These are phyloP conservation scores for Boletus rubroflammeus DNA, from an alignment of 768 basidiomycete species.

Conservation along the genomic window DNA sequence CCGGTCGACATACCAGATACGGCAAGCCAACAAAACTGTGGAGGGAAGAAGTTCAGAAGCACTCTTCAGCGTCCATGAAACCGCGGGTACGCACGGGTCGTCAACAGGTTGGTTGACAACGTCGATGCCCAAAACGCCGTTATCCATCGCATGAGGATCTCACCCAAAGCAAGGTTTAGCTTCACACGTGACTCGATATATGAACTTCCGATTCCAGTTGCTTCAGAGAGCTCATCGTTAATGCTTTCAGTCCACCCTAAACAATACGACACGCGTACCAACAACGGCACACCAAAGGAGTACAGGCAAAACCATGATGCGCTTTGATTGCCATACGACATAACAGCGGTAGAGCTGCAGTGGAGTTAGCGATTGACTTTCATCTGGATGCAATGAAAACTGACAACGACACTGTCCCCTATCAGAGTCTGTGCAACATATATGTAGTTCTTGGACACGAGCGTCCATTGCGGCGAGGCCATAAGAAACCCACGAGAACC, in stretches of 20 bases:
- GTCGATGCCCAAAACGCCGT: neutral
- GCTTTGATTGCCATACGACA: neutral
- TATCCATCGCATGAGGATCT: neutral
- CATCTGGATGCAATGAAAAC: neutral
- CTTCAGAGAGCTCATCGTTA: neutral
- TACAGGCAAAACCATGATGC: neutral
- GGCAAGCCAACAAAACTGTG: neutral
- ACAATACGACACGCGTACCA: neutral
- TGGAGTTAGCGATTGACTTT: too few species aligned
- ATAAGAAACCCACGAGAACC: too few species aligned
- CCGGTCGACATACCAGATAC: neutral
- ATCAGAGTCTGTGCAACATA: neutral
- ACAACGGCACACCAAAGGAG: neutral
- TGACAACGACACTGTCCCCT: neutral
- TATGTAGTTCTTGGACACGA: neutral
- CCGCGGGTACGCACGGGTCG: neutral
- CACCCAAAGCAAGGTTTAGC: fast-evolving
- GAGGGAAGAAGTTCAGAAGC: neutral
- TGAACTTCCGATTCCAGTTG: neutral
- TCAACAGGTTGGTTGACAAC: neutral
- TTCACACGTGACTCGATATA: neutral
- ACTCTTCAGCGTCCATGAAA: neutral
- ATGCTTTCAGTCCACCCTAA: neutral
- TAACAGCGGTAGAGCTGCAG: neutral
- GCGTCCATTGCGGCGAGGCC: neutral